phyloP scores from a whole-genome alignment of 2,329 filamentous ascomycete genomes.

The Trichophaea hybrida region DNA sequence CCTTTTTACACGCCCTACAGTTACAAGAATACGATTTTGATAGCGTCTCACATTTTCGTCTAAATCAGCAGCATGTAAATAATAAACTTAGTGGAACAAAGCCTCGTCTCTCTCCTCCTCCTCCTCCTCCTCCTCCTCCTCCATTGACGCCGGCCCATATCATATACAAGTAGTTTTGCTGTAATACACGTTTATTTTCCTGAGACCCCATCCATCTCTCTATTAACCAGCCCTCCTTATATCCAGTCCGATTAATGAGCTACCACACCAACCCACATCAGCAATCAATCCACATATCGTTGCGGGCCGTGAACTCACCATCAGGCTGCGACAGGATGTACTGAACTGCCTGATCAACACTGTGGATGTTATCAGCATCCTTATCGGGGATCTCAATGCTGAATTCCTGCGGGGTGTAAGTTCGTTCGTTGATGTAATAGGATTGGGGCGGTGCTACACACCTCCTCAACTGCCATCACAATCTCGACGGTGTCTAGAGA shows the following conservation, averaged over 20 bases:
- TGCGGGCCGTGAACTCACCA: slow-evolving; percentile 44
- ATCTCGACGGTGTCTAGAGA: slow-evolving; percentile 98
- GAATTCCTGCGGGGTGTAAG: slow-evolving; percentile 42
- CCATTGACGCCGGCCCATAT: not conserved
- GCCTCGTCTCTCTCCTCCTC: not conserved
- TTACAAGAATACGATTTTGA: too few species aligned
- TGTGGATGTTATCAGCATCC: slow-evolving; percentile 87
- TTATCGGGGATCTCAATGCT: slow-evolving; percentile 98
- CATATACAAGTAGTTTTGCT: slow-evolving; percentile 5
- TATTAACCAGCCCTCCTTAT: not conserved
- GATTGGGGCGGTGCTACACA: slow-evolving; percentile 32
- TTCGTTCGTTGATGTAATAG: not conserved
- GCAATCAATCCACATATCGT: not conserved
- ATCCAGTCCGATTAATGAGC: slow-evolving; percentile 16
- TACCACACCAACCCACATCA: not conserved
- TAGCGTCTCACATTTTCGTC: too few species aligned
- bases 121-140: not conserved
- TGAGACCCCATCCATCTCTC: not conserved
- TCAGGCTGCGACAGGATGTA: slow-evolving; percentile 91
- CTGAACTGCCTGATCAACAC: slow-evolving; percentile 84
- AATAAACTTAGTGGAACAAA: not conserved
- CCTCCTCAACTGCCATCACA: slow-evolving; percentile 99
- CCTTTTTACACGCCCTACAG: too few species aligned
- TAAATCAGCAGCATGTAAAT: not conserved
- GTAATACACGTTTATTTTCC: slow-evolving; percentile 3